phyloP scores from a whole-genome alignment of 176 grass and related monocot genomes.

The Neostapfia colusana region DNA sequence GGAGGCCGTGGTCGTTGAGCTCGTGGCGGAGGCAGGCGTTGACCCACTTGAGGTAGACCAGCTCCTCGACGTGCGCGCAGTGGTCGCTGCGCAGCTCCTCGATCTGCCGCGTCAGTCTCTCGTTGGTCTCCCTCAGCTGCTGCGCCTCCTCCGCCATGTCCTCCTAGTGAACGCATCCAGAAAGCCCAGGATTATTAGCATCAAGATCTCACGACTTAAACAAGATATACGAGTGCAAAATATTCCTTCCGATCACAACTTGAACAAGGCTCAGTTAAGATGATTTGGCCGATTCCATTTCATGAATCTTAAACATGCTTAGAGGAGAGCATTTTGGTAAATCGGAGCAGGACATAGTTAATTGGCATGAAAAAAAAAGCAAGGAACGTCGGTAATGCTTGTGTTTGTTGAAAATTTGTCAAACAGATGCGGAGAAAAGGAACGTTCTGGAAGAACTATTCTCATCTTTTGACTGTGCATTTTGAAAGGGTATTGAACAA shows the following conservation, averaged over 20 bases:
- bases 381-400: not conserved
- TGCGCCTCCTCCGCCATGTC: constrained; percentile 42
- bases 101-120: constrained; percentile 59
- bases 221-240: not conserved
- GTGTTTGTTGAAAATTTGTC: not conserved
- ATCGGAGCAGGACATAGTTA: not conserved
- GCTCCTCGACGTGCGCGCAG: constrained; percentile 65
- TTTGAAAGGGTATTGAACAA: not conserved
- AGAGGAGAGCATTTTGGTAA: not conserved
- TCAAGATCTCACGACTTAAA: not conserved
- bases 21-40: constrained; percentile 89
- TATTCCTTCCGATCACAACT: not conserved
- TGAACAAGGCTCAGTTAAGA: too few species aligned
- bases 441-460: not conserved
- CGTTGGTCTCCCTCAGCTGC: constrained; percentile 52
- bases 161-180: constrained; percentile 28
- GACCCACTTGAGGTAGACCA: constrained; percentile 90
- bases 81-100: constrained; percentile 65
- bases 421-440: not conserved
- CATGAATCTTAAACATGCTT: not conserved
- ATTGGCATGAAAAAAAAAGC: not conserved
- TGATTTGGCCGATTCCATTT: too few species aligned
- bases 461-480: not conserved
- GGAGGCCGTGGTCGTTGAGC: constrained; percentile 42
- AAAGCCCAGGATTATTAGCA: not conserved